These are phyloP conservation scores for Aspergillus coremiiformis DNA, from an alignment of 495 filamentous ascomycete genomes.

Conservation along the genomic window DNA sequence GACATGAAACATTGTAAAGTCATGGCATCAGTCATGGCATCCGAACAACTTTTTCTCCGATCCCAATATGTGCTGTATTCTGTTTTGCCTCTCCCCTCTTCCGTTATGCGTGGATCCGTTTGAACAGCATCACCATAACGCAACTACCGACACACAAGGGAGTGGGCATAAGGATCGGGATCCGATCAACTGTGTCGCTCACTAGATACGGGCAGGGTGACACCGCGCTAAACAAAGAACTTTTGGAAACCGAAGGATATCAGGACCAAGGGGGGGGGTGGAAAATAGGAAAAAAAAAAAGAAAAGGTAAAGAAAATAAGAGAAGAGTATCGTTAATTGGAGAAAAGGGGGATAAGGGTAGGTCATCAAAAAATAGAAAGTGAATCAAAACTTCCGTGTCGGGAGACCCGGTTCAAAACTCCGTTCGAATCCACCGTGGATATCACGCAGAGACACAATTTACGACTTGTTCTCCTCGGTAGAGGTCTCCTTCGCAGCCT, in stretches of 20 bases:
- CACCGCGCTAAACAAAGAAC: constrained; percentile 37
- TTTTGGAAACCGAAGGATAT: constrained; percentile 47
- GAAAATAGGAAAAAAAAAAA: constrained; percentile 12
- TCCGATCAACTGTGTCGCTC: constrained; percentile 28
- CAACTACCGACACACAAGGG: not conserved
- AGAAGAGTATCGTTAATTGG: constrained; percentile 26
- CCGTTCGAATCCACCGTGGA: constrained; percentile 17
- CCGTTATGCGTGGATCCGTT: not conserved
- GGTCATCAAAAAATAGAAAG: constrained; percentile 38
- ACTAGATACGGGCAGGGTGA: constrained; percentile 32
- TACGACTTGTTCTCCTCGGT: constrained; percentile 45
- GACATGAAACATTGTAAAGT: constrained; percentile 13
- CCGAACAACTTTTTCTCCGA: constrained; percentile 23
- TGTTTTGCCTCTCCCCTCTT: constrained; percentile 2
- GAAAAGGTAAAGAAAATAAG: constrained; percentile 6
- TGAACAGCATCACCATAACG: not conserved
- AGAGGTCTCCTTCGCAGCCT: constrained; percentile 36
- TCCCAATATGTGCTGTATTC: constrained; percentile 12
- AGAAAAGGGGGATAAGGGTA: constrained; percentile 22
- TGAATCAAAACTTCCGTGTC: constrained; percentile 21
- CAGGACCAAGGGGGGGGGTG: constrained; percentile 39
- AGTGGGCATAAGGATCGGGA: constrained; percentile 2
- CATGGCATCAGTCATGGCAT: constrained; percentile 23
- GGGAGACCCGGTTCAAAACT: constrained; percentile 12
- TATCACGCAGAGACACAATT: constrained; percentile 18